Percentiles rank a stretch among this genome's conserved stretches.
Evolutionary conservation across 1,284 basidiomycete genomes (phyloP).

Genomic region (Heterobasidion occidentale): DNA sequence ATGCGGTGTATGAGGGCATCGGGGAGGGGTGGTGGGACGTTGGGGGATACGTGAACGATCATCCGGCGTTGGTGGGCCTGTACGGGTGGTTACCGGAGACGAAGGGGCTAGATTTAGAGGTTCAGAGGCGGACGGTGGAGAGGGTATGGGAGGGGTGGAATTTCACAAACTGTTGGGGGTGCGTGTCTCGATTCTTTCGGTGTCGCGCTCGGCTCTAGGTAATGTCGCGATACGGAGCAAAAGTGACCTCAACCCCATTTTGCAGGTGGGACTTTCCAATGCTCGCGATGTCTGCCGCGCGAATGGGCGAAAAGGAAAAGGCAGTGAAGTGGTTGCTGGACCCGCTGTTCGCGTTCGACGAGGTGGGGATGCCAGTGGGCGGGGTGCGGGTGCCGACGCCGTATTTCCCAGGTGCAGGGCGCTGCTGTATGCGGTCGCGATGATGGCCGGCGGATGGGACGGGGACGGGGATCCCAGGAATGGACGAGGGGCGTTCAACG

Average conservation of each 20-base stretch:
- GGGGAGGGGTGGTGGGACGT: slow-evolving; percentile 44
- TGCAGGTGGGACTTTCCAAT: slow-evolving; percentile 55
- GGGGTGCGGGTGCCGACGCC: slow-evolving; percentile 51
- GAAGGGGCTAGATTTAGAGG: slow-evolving; percentile 34
- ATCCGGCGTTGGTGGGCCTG: slow-evolving; percentile 48
- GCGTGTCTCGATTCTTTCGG: neutral
- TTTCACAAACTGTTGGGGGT: slow-evolving; percentile 46
- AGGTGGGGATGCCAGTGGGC: slow-evolving; percentile 53
- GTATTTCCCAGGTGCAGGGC: slow-evolving; percentile 50
- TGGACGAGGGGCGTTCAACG: too few relatives aligned
- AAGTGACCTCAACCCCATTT: too few relatives aligned
- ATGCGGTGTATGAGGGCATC: slow-evolving; percentile 50
- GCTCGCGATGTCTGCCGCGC: slow-evolving; percentile 54
- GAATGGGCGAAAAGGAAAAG: slow-evolving; percentile 37
- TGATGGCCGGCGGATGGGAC: slow-evolving; percentile 55
- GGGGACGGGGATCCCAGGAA: slow-evolving; percentile 13
- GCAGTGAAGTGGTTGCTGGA: slow-evolving; percentile 50
- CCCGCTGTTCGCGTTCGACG: slow-evolving; percentile 48
- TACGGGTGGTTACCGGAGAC: slow-evolving; percentile 52
- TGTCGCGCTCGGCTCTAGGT: neutral
- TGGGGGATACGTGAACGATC: slow-evolving; percentile 44
- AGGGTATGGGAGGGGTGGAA: slow-evolving; percentile 52
- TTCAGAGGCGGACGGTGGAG: slow-evolving; percentile 41
- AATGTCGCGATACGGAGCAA: too few relatives aligned
- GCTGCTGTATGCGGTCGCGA: slow-evolving; percentile 42